Evolutionary conservation across 202 grass and related monocot genomes (phyloP).

Genomic region (Alloteropsis angusta): DNA sequence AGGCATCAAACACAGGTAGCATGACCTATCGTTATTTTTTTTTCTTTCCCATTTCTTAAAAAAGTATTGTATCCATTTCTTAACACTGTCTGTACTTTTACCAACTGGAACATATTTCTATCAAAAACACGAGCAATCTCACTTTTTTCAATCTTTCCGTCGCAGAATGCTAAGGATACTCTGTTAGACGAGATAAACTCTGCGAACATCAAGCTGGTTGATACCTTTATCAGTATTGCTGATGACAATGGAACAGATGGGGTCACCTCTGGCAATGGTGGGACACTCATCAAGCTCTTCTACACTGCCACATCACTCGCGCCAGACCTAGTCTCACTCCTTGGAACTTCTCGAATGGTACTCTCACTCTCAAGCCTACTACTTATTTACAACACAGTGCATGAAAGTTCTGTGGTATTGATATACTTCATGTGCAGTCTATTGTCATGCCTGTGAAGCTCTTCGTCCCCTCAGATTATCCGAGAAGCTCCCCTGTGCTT

Average conservation of each 20-base stretch:
- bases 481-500: conserved; percentile 35
- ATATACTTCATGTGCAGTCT: conserved; percentile 21
- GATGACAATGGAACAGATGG: neutral
- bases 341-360: conserved; percentile 30
- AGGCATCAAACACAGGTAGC: neutral
- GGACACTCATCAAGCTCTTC: conserved; percentile 26
- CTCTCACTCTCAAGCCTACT: neutral
- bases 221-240: conserved; percentile 27
- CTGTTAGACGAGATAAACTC: conserved; percentile 28
- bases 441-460: conserved; percentile 30
- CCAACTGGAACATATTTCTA: neutral
- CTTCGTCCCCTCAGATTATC: conserved; percentile 35
- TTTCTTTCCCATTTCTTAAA: neutral
- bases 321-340: conserved; percentile 15
- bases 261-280: neutral
- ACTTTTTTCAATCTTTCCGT: neutral
- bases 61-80: neutral
- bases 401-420: neutral
- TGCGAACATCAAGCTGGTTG: conserved; percentile 26
- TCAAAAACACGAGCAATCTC: neutral
- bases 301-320: conserved; percentile 24
- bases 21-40: neutral
- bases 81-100: neutral
- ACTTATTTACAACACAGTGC: neutral
- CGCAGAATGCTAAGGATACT: conserved; percentile 21